Evolutionary conservation across 495 filamentous ascomycete species (phyloP).

Genomic region (Hypoxylon fuscum): DNA sequence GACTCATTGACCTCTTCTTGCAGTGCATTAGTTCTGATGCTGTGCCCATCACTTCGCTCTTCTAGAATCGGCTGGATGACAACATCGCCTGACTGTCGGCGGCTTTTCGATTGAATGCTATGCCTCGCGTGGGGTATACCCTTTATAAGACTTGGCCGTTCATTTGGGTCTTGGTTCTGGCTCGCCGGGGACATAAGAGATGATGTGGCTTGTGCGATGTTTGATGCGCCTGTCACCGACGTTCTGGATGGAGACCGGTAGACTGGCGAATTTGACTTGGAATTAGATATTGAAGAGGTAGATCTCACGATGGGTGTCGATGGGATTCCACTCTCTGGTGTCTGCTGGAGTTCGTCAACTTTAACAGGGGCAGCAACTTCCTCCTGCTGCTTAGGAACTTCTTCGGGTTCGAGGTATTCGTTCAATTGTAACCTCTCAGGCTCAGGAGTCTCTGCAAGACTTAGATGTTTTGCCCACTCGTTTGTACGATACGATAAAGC

Average conservation of each 20-base stretch:
- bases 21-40: conserved; percentile 23
- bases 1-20: conserved; percentile 24
- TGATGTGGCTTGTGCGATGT: conserved; percentile 50
- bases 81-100: conserved; percentile 42
- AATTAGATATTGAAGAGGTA: conserved; percentile 44
- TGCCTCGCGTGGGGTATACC: conserved; percentile 27
- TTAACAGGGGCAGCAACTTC: conserved; percentile 71
- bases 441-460: conserved; percentile 79
- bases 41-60: conserved; percentile 42
- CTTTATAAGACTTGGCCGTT: conserved; percentile 36
- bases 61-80: conserved; percentile 51
- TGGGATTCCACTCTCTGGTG: conserved; percentile 62
- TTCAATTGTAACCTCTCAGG: conserved; percentile 65
- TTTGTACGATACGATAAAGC: conserved; percentile 88
- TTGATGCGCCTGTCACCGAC: conserved; percentile 51
- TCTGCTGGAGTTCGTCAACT: conserved; percentile 73
- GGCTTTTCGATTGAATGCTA: conserved; percentile 24
- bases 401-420: conserved; percentile 44
- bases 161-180: conserved; percentile 21
- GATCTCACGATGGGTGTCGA: conserved; percentile 49
- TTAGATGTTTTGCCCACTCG: conserved; percentile 94
- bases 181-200: conserved; percentile 19
- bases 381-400: conserved; percentile 23
- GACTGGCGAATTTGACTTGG: conserved; percentile 40
- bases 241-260: conserved; percentile 55